Base-by-base conservation (phyloP, 495 filamentous ascomycete species). In the Penicillium lividum region DNA sequence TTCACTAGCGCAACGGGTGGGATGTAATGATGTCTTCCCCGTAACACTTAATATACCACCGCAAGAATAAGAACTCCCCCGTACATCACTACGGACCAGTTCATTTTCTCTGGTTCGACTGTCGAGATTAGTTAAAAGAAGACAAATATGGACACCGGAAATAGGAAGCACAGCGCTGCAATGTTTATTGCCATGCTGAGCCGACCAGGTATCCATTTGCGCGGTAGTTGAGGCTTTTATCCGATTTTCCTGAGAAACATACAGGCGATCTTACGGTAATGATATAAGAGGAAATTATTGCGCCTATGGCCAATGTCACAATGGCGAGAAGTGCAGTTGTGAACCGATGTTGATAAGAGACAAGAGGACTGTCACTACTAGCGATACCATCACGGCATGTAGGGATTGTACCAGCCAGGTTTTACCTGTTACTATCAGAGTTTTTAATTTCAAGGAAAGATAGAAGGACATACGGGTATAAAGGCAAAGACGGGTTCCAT, bases 311-410 rank as follows among this genome's bases (percentile, higher is more conserved):
- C 3, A 83, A 63, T 4, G 80, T 82, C 43, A 79, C 68, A 30
- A 86, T 76, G 31, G 79, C 79, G 63, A 83, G 81, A 62, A 88
- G 79, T 6, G 83, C 84, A 5, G 77, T 72, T 3, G 73, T 56
- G 80, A 84, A 25, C 82, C 84, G 54, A 88, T 78, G 60, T 84
- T 85, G 68, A 88, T 86, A 30, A 86, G 68, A 1, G 79, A 80
- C 4, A n/a, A n/a, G n/a, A 86, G 60, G 34, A 85, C 67, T 7
- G 72, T 59, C 48, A 82, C 72, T 38, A 66, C 56, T 59, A 80
- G 74, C 4, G 77, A 78, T 36, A 82, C 58, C 16, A 53, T 48
- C n/a, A 69, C 28, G 1, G 83, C 73, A 61, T 81, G 82, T 45
- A 80, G 9, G 80, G 83, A 34, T 86, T 74, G 43, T 75, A 76